Conservation (phyloP, 805 yeast genomes). For the Wickerhamiella vanderwaltii region DNA sequence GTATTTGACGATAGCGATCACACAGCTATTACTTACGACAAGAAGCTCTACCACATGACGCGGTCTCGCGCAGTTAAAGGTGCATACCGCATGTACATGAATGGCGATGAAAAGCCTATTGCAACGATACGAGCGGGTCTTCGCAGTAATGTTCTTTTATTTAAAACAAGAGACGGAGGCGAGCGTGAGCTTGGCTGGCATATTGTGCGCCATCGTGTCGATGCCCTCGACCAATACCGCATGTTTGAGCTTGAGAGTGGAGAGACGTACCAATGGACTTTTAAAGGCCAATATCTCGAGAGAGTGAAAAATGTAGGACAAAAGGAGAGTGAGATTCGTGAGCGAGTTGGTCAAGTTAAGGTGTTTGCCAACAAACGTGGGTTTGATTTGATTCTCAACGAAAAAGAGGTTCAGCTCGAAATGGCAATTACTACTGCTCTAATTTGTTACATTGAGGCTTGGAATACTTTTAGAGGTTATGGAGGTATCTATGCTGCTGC, state of each 20-base stretch:
- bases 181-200: conserved; percentile 55
- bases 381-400: conserved; percentile 45
- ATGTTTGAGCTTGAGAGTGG: conserved; percentile 52
- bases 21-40: conserved; percentile 23
- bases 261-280: conserved; percentile 52
- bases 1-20: conserved; percentile 37
- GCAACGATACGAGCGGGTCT: conserved; percentile 50
- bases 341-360: conserved; percentile 47
- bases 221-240: conserved; percentile 48
- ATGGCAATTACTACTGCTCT: conserved; percentile 49
- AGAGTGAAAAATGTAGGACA: conserved; percentile 48
- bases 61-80: conserved; percentile 59
- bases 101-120: conserved; percentile 44
- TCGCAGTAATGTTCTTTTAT: conserved; percentile 45
- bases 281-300: conserved; percentile 45
- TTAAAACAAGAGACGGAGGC: conserved; percentile 36
- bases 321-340: conserved; percentile 50
- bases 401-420: conserved; percentile 40
- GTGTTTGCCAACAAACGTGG: conserved; percentile 47
- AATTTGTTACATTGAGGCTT: conserved; percentile 51
- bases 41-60: conserved; percentile 40
- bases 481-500: conserved; percentile 53
- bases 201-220: conserved; percentile 45
- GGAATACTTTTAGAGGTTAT: conserved; percentile 48
- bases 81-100: conserved; percentile 45